A percentile compares a stretch with the other conserved stretches of the same genome.
phyloP scores from a whole-genome alignment of 441 rosid species.

The Lagerstroemia fauriei region DNA sequence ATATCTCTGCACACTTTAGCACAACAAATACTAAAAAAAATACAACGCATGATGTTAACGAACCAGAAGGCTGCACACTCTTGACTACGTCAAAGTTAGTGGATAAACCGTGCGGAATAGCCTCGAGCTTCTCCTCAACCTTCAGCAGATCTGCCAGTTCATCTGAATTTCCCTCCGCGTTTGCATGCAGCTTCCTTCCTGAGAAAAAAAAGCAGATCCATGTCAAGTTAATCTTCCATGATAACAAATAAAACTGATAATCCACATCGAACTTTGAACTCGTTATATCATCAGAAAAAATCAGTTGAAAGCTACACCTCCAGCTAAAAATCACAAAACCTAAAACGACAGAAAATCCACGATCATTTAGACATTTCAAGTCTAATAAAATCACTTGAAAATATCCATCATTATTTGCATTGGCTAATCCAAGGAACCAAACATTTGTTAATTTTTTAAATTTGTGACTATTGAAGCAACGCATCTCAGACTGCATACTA shows the following conservation, averaged over 20 bases:
- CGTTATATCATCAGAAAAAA: background rate
- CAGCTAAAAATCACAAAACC: background rate
- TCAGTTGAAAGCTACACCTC: background rate
- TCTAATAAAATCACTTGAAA: background rate
- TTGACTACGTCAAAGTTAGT: constrained; percentile 90
- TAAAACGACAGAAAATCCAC: background rate
- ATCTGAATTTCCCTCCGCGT: constrained; percentile 66
- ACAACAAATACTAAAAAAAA: background rate
- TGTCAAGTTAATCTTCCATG: background rate
- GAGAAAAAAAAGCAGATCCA: constrained; percentile 22
- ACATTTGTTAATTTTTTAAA: background rate
- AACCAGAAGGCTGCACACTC: background rate
- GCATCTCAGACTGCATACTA: background rate
- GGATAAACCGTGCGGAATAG: constrained; percentile 74
- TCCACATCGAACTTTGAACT: background rate
- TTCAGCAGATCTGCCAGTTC: constrained; percentile 72
- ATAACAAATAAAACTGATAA: background rate
- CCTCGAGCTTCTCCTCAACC: constrained; percentile 87
- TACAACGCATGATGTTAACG: background rate
- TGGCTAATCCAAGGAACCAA: background rate
- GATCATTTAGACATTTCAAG: background rate
- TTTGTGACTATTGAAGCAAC: too few relatives aligned
- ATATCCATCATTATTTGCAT: background rate
- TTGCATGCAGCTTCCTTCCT: constrained; percentile 78
- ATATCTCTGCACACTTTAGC: too few relatives aligned